Base-by-base conservation (phyloP, 2,329 filamentous ascomycete genomes). In the Fusarium annulatum region DNA sequence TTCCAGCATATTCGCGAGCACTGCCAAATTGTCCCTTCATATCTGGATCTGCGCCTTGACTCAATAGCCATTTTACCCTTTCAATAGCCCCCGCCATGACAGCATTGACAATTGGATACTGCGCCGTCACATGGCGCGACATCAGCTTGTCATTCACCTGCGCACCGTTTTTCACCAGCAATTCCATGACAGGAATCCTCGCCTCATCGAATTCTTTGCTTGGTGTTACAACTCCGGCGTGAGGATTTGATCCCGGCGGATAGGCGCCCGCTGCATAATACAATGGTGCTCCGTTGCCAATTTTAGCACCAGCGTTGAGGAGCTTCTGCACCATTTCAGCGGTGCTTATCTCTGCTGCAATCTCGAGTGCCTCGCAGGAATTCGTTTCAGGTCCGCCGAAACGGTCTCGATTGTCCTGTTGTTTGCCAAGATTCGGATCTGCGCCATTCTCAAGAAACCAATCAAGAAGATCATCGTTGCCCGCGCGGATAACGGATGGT, bases 381-480 rank as follows among this genome's bases (percentile, higher is more conserved):
- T 65, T n/a, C 4, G 30, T 28, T 4, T 73, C 69, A 3, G 74
- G 48, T 15, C 7, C 60, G 18, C 73, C 73, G n/a, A 53, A 34
- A 12, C 64, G 64, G 34, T 76, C 61, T 6, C 53, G 49, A 18
- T 62, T 57, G 3, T 73, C 55, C 9, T 60, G 51, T 14, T 76
- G 71, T 1, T 11, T 15, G 8, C 71, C 75, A 6, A 77, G 36
- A 34, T 77, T 76, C 6, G 75, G 69, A 45, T 77, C 53, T 30
- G 75, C 75, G 4, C 69, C 69, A 5, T 73, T 63, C 12, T 55
- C 42, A 1, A 77, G 69, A n/a, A 77, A 77, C 75, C 75, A 77
- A 14, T 64, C 38, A 10, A 77, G 48, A 6, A 77, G 61, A 11
- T 9, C 5, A 21, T 30, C 43, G 4, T 76, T 55, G 4, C 61